Evolutionary conservation across 1,284 basidiomycete genomes (phyloP).

Genomic region (Cryptococcus wingfieldii): DNA sequence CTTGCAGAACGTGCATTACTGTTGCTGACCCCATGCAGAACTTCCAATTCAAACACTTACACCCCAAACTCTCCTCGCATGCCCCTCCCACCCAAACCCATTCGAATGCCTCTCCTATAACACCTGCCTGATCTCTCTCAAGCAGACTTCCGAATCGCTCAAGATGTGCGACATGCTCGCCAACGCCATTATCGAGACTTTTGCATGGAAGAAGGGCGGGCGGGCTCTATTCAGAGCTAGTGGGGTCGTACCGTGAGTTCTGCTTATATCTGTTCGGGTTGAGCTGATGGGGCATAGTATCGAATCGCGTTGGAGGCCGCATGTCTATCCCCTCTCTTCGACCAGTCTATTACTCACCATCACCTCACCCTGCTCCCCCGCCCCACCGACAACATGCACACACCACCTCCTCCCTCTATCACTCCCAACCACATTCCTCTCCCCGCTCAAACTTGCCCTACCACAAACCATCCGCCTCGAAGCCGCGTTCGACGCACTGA

Average conservation of each 20-base stretch:
- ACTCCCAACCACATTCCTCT: conserved; percentile 26
- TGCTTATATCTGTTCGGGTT: not conserved
- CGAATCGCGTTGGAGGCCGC: not conserved
- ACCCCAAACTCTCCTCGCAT: conserved; percentile 7
- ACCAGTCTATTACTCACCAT: conserved; percentile 8
- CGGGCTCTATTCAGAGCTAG: conserved; percentile 10
- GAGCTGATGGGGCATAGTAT: not conserved
- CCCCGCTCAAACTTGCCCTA: conserved; percentile 3
- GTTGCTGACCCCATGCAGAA: too few species aligned
- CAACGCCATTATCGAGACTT: conserved; percentile 22
- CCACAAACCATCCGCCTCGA: conserved; percentile 16
- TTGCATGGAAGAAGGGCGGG: conserved; percentile 23
- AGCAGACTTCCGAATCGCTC: not conserved
- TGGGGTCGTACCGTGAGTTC: conserved; percentile 1
- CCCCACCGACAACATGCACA: conserved; percentile 1
- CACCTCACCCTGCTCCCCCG: not conserved
- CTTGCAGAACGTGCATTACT: conserved; percentile 4
- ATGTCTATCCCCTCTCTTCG: conserved; percentile 10
- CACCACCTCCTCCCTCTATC: conserved; percentile 16
- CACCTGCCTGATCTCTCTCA: conserved; percentile 12
- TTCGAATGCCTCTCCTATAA: conserved; percentile 9
- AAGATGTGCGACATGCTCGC: conserved; percentile 15
- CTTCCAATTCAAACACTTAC: conserved; percentile 6
- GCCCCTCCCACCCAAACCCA: conserved; percentile 15
- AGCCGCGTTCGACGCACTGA: conserved; percentile 15